Evolutionary conservation across 176 grass and related monocot species (phyloP).

Genomic region (Thinopyrum elongatum): DNA sequence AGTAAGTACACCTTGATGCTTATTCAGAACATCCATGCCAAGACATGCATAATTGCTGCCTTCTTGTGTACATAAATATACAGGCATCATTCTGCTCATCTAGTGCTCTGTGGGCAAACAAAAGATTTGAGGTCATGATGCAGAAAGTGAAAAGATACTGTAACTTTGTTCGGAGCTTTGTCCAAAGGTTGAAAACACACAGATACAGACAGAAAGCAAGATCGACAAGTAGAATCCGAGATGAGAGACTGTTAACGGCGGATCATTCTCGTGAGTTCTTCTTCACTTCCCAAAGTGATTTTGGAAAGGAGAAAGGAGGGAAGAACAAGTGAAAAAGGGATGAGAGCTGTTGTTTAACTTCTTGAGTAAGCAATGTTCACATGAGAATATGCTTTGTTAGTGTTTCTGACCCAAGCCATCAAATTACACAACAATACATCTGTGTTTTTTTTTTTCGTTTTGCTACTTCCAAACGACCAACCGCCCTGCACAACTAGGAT

Average conservation of each 20-base stretch:
- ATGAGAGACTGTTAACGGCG: background rate
- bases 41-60: background rate
- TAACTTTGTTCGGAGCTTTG: constrained; percentile 12
- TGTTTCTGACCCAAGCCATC: background rate
- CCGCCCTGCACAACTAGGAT: background rate
- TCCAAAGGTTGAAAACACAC: constrained; percentile 13
- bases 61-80: constrained; percentile 6
- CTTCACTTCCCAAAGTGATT: constrained; percentile 3
- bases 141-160: background rate
- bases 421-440: background rate
- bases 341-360: background rate
- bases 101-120: background rate
- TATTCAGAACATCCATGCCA: background rate
- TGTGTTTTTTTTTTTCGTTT: background rate
- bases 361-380: background rate
- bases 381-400: background rate
- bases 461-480: background rate
- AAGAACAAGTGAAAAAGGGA: background rate
- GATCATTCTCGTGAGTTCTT: constrained; percentile 13
- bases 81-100: constrained; percentile 25
- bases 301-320: constrained; percentile 1
- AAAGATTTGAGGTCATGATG: constrained; percentile 18
- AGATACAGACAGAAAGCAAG: constrained; percentile 2
- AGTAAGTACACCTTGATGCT: background rate
- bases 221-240: constrained; percentile 10